phyloP scores from a whole-genome alignment of 805 yeast species.

The Lipomyces sp. region DNA sequence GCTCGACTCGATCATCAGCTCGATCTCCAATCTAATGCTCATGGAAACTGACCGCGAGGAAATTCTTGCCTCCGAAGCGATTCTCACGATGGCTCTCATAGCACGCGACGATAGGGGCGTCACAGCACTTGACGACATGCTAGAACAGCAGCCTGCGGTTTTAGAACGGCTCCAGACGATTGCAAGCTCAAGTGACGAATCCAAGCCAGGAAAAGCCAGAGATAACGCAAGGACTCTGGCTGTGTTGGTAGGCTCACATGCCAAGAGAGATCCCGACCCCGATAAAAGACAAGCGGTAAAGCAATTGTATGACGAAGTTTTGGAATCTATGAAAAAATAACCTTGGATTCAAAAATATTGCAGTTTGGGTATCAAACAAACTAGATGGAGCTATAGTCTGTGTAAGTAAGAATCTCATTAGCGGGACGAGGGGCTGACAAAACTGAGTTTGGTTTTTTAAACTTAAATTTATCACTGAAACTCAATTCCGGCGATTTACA shows the following conservation, averaged over 20 bases:
- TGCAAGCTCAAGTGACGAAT: background rate
- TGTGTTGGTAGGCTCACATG: background rate
- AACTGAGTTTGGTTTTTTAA: no score
- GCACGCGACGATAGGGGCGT: background rate
- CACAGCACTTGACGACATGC: background rate
- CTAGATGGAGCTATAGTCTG: no score
- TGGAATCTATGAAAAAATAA: no score
- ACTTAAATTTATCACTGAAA: no score
- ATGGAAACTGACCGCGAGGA: slow-evolving; percentile 1
- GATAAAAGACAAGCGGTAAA: background rate
- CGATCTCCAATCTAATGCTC: background rate
- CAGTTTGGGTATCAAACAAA: no score
- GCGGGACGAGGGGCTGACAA: no score
- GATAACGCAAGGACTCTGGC: slow-evolving; percentile 1
- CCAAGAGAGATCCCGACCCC: background rate
- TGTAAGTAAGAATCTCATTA: no score
- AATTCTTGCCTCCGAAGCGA: slow-evolving; percentile 2
- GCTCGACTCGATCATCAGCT: background rate
- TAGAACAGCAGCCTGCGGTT: background rate
- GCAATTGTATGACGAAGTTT: background rate
- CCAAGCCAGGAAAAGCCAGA: background rate
- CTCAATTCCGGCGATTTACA: no score
- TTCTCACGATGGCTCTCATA: slow-evolving; percentile 4
- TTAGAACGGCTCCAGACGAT: background rate
- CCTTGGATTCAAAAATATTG: no score